Evolutionary conservation across 176 grass and related monocot genomes (phyloP).

Genomic region (Otatea glauca): DNA sequence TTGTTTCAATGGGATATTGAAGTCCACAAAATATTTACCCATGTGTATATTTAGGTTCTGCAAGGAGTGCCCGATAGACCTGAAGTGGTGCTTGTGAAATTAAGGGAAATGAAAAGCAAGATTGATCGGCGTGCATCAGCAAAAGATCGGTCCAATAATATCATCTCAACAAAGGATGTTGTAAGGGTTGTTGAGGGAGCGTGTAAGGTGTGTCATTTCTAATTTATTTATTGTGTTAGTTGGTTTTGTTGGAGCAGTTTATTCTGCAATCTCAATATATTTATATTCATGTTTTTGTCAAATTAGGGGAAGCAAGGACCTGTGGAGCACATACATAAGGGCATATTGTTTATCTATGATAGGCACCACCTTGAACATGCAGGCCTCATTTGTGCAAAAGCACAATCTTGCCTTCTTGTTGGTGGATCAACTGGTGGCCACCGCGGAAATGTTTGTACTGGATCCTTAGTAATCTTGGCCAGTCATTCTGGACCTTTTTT

Average conservation of each 20-base stretch:
- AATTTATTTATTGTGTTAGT: constrained; percentile 7
- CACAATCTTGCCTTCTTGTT: constrained; percentile 87
- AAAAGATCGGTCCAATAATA: constrained; percentile 81
- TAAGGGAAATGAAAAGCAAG: constrained; percentile 96
- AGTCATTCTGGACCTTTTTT: not conserved
- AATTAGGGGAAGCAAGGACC: constrained; percentile 98
- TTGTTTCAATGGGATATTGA: not conserved
- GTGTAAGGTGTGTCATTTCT: constrained; percentile 62
- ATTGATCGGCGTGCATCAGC: constrained; percentile 73
- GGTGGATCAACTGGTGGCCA: constrained; percentile 71
- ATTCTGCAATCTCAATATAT: not conserved
- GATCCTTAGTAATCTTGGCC: constrained; percentile 15
- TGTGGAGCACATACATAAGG: constrained; percentile 93
- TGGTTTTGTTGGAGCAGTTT: constrained; percentile 21
- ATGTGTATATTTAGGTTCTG: constrained; percentile 70
- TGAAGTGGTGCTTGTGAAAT: constrained; percentile 90
- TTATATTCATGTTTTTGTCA: constrained; percentile 39
- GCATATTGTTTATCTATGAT: constrained; percentile 95
- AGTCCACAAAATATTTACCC: constrained; percentile 45
- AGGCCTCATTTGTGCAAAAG: constrained; percentile 97
- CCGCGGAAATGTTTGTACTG: constrained; percentile 63
- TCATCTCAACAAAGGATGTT: constrained; percentile 89
- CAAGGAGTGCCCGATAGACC: constrained; percentile 92
- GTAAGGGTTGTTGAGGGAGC: constrained; percentile 88
- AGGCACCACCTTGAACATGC: constrained; percentile 95